Conservation (phyloP, 2,329 filamentous ascomycete genomes). For the Alternaria ventricosa region DNA sequence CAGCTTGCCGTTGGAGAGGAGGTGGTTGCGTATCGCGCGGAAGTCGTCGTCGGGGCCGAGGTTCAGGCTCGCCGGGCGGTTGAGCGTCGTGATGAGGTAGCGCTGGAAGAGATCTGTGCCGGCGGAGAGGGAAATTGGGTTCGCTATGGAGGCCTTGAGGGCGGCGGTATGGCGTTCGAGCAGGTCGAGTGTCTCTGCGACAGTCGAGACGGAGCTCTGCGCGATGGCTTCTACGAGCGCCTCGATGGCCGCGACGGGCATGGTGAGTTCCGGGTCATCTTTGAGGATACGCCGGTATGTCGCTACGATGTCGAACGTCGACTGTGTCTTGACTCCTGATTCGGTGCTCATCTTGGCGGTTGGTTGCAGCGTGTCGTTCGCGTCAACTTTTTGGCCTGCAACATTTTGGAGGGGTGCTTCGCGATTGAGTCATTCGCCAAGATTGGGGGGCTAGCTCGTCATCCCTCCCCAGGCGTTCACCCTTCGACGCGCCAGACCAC, state of each 20-base stretch:
- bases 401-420: conserved; percentile 29
- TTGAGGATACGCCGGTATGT: conserved; percentile 69
- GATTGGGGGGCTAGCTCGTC: background rate
- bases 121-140: conserved; percentile 89
- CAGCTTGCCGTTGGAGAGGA: conserved; percentile 82
- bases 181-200: conserved; percentile 90
- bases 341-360: conserved; percentile 33
- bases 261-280: conserved; percentile 84
- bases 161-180: conserved; percentile 77
- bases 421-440: conserved; percentile 21
- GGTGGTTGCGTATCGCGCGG: conserved; percentile 79
- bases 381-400: conserved; percentile 4
- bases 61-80: conserved; percentile 55
- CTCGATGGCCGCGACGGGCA: conserved; percentile 94
- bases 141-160: conserved; percentile 79
- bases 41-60: conserved; percentile 70
- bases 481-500: background rate
- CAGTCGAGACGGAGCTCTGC: conserved; percentile 79
- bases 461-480: background rate
- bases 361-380: background rate
- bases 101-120: conserved; percentile 96
- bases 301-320: conserved; percentile 63
- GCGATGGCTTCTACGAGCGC: conserved; percentile 86
- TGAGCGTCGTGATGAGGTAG: conserved; percentile 80
- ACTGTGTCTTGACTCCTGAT: conserved; percentile 22